phyloP scores from a whole-genome alignment of 2,329 filamentous ascomycete species.

The Xylaria digitata region DNA sequence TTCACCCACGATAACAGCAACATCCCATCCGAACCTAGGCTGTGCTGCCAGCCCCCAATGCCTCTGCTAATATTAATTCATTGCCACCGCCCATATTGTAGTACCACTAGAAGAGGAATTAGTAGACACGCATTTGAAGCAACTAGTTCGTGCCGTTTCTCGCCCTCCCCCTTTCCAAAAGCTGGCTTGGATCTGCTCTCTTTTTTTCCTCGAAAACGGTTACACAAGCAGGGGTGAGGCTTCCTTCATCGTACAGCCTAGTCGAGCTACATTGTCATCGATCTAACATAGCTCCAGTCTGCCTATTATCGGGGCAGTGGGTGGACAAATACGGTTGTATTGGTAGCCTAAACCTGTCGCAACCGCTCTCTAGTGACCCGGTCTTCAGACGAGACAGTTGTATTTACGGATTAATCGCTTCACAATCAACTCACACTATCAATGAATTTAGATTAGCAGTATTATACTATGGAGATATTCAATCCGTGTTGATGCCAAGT shows the following conservation, averaged over 20 bases:
- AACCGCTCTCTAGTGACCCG: background rate
- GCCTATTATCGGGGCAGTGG: background rate
- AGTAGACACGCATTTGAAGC: constrained; percentile 22
- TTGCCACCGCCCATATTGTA: background rate
- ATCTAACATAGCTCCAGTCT: background rate
- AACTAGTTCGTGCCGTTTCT: constrained; percentile 17
- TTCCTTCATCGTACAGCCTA: background rate
- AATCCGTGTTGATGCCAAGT: background rate
- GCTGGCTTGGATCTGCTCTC: constrained; percentile 14
- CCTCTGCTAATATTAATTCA: background rate
- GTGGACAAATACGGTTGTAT: background rate
- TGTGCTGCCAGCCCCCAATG: constrained; percentile 1
- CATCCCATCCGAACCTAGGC: background rate
- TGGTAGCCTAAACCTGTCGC: background rate
- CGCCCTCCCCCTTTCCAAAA: background rate
- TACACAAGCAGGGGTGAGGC: constrained; percentile 28
- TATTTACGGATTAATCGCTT: background rate
- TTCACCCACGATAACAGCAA: background rate
- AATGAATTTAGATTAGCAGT: background rate
- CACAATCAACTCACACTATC: background rate
- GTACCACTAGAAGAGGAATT: background rate
- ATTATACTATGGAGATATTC: background rate
- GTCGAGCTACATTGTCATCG: background rate
- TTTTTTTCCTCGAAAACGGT: constrained; percentile 9
- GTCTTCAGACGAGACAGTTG: background rate